Evolutionary conservation across 2,329 filamentous ascomycete genomes (phyloP).

Genomic region (Trichoderma lentiforme): DNA sequence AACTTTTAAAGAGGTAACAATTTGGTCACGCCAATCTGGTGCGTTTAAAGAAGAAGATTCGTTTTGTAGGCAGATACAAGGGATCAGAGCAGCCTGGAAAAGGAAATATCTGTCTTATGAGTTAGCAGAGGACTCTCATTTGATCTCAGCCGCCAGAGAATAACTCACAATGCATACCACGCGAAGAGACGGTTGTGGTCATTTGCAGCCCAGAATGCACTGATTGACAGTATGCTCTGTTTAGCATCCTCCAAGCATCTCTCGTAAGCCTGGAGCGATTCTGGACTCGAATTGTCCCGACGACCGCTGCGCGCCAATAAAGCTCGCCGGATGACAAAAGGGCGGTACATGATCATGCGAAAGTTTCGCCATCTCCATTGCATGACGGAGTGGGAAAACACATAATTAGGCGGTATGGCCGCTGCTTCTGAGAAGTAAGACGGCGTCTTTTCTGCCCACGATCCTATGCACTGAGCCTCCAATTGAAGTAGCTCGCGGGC

Average conservation of each 20-base stretch:
- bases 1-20: conserved; percentile 35
- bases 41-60: conserved; percentile 36
- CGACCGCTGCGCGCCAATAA: conserved; percentile 21
- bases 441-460: conserved; percentile 38
- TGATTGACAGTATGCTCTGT: conserved; percentile 38
- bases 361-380: conserved; percentile 44
- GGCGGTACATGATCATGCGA: conserved; percentile 46
- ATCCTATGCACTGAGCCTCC: conserved; percentile 37
- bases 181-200: conserved; percentile 39
- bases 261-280: conserved; percentile 24
- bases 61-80: conserved; percentile 45
- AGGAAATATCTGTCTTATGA: conserved; percentile 40
- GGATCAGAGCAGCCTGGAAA: conserved; percentile 48
- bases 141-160: not conserved
- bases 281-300: conserved; percentile 21
- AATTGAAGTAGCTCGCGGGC: conserved; percentile 40
- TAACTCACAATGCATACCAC: conserved; percentile 40
- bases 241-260: conserved; percentile 41
- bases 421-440: conserved; percentile 35
- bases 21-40: conserved; percentile 40
- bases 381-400: conserved; percentile 41
- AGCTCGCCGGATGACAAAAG: conserved; percentile 42
- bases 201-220: conserved; percentile 36
- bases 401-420: conserved; percentile 34
- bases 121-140: not conserved